Evolutionary conservation across 345 rosid species (phyloP).

Genomic region (Sisymbrium irio): DNA sequence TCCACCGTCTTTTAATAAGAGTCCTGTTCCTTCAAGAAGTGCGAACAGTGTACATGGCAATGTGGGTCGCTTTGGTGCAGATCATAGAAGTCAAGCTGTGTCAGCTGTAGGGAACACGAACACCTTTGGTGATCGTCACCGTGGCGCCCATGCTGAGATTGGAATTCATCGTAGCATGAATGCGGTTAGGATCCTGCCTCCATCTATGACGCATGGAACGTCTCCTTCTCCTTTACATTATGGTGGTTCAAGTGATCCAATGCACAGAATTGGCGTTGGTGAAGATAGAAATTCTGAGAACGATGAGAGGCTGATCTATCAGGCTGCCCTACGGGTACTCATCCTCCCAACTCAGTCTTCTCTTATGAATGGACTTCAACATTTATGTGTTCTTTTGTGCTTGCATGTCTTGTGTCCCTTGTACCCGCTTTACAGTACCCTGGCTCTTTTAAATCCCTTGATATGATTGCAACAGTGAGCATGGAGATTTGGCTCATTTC

Average conservation of each 20-base stretch:
- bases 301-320: conserved; percentile 84
- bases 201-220: conserved; percentile 53
- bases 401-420: not conserved
- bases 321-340: conserved; percentile 86
- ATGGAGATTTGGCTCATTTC: not conserved
- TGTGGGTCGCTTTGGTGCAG: conserved; percentile 37
- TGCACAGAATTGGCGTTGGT: conserved; percentile 42
- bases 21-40: conserved; percentile 29
- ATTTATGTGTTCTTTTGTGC: not conserved
- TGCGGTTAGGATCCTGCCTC: conserved; percentile 69
- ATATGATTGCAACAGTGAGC: not conserved
- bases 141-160: conserved; percentile 42
- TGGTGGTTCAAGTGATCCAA: conserved; percentile 51
- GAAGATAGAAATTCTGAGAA: conserved; percentile 53
- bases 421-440: conserved; percentile 2
- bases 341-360: conserved; percentile 8
- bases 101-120: conserved; percentile 14
- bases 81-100: conserved; percentile 32
- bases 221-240: conserved; percentile 38
- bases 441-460: conserved; percentile 5
- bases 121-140: conserved; percentile 42
- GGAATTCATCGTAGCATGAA: conserved; percentile 49
- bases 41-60: conserved; percentile 29
- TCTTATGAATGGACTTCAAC: conserved; percentile 1
- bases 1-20: conserved; percentile 49